A percentile compares a stretch with the other conserved stretches of the same genome.
phyloP scores from a whole-genome alignment of 306 rosid species.

The Luffa aegyptiaca region DNA sequence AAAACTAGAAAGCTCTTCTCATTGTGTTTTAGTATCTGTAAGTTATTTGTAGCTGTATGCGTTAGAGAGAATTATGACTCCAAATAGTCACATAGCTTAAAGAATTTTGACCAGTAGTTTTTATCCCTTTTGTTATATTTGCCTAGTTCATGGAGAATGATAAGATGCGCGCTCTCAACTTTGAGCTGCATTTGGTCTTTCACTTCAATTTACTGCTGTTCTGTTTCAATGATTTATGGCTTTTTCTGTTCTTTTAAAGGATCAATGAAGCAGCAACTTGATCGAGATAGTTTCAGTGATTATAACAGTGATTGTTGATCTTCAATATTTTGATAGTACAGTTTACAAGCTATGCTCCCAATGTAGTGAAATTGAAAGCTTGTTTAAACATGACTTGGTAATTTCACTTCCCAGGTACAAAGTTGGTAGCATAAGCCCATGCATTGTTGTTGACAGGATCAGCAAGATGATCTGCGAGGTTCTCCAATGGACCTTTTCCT shows the following conservation, averaged over 20 bases:
- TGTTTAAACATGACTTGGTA: background rate
- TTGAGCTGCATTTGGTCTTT: slow-evolving; percentile 1
- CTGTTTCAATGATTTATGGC: background rate
- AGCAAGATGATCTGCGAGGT: slow-evolving; percentile 33
- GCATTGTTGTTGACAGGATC: slow-evolving; percentile 29
- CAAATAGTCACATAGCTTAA: background rate
- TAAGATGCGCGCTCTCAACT: background rate
- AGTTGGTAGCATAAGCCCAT: slow-evolving; percentile 25
- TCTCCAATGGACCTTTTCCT: slow-evolving; percentile 31
- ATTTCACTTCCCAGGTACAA: slow-evolving; percentile 25
- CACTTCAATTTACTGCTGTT: background rate
- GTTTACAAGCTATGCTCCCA: background rate
- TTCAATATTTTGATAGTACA: background rate
- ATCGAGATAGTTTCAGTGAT: background rate
- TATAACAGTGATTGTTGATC: background rate
- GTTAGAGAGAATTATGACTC: background rate
- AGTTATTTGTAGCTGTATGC: background rate
- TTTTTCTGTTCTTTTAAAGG: background rate
- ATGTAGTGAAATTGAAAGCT: background rate
- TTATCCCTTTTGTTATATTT: background rate
- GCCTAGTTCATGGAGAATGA: background rate
- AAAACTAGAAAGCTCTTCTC: background rate
- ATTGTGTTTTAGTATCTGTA: background rate
- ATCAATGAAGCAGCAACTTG: background rate
- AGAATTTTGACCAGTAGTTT: background rate